A percentile compares a stretch with the other conserved stretches of the same genome.
Conservation (phyloP, 306 rosid genomes). For the Potentilla sterilis region DNA sequence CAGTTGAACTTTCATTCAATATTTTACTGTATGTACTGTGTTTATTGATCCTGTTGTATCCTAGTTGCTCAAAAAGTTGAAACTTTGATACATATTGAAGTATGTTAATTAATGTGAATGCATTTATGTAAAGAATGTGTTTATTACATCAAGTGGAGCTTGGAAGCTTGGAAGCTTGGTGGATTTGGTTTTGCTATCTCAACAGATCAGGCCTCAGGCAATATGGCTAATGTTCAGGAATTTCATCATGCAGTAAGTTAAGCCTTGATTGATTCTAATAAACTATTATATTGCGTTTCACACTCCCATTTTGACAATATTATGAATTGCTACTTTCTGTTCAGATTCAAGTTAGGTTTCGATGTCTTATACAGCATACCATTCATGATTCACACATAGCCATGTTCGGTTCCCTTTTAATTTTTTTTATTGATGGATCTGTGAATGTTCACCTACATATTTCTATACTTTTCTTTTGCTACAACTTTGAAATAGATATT, state of each 20-base stretch:
- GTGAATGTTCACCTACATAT: not conserved
- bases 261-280: constrained; percentile 23
- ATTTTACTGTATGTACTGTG: not conserved
- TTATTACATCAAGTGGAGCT: constrained; percentile 95
- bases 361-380: not conserved
- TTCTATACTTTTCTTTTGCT: not conserved
- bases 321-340: not conserved
- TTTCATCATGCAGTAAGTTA: constrained; percentile 91
- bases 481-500: not conserved
- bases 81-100: not conserved
- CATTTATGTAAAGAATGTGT: constrained; percentile 65
- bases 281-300: constrained; percentile 7
- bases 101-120: constrained; percentile 9
- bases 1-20: constrained; percentile 1
- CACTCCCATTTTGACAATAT: not conserved
- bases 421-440: not conserved
- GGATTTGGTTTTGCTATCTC: constrained; percentile 93
- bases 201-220: constrained; percentile 54
- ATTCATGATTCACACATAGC: not conserved
- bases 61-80: constrained; percentile 3
- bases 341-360: not conserved
- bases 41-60: constrained; percentile 2
- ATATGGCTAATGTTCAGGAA: constrained; percentile 55
- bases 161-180: constrained; percentile 98
- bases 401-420: not conserved